Conservation (phyloP, 148 eudicot species). For the Rhododendron ovatum region DNA sequence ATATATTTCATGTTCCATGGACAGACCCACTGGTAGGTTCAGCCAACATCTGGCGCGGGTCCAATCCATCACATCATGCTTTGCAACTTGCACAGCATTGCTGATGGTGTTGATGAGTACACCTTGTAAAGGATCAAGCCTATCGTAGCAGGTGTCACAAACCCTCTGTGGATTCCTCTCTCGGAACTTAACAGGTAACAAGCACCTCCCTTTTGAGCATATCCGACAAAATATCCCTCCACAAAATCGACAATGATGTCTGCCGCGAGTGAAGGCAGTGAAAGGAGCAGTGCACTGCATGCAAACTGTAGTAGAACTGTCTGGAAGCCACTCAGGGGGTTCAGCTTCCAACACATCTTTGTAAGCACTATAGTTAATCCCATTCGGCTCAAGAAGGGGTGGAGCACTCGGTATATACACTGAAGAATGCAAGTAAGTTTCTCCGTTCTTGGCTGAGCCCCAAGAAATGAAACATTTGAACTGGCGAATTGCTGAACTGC, state of each 20-base stretch:
- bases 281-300: slow-evolving; percentile 93
- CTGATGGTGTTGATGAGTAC: slow-evolving; percentile 80
- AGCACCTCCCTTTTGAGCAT: slow-evolving; percentile 91
- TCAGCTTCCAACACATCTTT: slow-evolving; percentile 92
- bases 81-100: slow-evolving; percentile 82
- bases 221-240: slow-evolving; percentile 89
- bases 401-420: slow-evolving; percentile 99
- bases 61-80: slow-evolving; percentile 99
- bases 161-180: slow-evolving; percentile 98
- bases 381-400: slow-evolving; percentile 68
- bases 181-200: slow-evolving; percentile 89
- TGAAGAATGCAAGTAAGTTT: slow-evolving; percentile 71
- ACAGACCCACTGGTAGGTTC: slow-evolving; percentile 93
- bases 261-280: slow-evolving; percentile 76
- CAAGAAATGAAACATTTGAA: slow-evolving; percentile 77
- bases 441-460: slow-evolving; percentile 85
- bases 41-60: slow-evolving; percentile 89
- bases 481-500: slow-evolving; percentile 34
- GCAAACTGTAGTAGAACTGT: slow-evolving; percentile 72
- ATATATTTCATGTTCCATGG: slow-evolving; percentile 97
- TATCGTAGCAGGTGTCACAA: slow-evolving; percentile 96
- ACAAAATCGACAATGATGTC: slow-evolving; percentile 99
- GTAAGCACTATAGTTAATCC: slow-evolving; percentile 60
- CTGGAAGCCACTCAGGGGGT: slow-evolving; percentile 99
- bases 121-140: slow-evolving; percentile 94